Conservation (phyloP, 176 grass and related monocot species). For the Olyra latifolia region DNA sequence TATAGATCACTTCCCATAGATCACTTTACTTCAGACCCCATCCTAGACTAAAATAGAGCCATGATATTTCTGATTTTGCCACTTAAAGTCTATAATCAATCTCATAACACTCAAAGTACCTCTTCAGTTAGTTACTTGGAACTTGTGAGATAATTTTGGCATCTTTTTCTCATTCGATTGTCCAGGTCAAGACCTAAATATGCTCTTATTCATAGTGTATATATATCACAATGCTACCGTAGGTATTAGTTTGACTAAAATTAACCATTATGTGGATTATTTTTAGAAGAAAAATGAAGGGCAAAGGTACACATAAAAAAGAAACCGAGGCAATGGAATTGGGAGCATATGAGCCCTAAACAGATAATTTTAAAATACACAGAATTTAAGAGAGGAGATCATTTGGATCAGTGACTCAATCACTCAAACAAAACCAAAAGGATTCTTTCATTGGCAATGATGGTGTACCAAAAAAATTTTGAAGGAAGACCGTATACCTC, state of each 20-base stretch:
- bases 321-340: neutral
- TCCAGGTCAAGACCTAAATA: neutral
- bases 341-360: neutral
- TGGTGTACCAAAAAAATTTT: neutral
- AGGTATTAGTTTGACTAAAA: neutral
- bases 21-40: neutral
- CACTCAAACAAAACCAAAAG: neutral
- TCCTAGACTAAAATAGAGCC: neutral
- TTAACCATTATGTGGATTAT: too few relatives aligned
- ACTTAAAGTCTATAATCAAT: neutral
- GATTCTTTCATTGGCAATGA: neutral
- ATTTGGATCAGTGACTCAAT: neutral
- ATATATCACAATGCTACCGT: too few relatives aligned
- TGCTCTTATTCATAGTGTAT: neutral
- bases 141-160: neutral
- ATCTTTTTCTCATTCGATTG: neutral
- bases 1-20: neutral
- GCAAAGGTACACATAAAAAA: neutral
- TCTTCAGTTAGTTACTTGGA: neutral
- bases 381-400: neutral
- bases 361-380: neutral
- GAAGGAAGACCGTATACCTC: slow-evolving; percentile 45
- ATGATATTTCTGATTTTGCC: neutral
- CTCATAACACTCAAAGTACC: neutral
- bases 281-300: neutral